Evolutionary conservation across 2,329 filamentous ascomycete species (phyloP).

Genomic region (Domatiomyces catenatus): DNA sequence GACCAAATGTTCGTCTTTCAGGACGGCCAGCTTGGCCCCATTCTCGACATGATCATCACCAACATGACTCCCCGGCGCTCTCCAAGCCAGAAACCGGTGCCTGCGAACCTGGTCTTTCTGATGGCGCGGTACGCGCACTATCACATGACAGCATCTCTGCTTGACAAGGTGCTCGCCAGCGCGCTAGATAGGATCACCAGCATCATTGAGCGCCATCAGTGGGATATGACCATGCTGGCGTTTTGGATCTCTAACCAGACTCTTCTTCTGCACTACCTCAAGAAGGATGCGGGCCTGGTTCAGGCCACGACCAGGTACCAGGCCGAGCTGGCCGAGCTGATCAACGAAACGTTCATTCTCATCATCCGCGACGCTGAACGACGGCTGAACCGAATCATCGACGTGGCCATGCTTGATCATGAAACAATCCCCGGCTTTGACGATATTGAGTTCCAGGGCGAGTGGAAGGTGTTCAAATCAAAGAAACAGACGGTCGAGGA

Average conservation of each 20-base stretch:
- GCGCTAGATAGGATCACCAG: slow-evolving; percentile 92
- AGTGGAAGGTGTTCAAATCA: slow-evolving; percentile 93
- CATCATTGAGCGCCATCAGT: slow-evolving; percentile 87
- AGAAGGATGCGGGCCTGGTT: slow-evolving; percentile 75
- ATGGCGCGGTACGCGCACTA: slow-evolving; percentile 94
- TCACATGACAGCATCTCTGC: slow-evolving; percentile 71
- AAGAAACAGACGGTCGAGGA: slow-evolving; percentile 80
- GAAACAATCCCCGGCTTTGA: slow-evolving; percentile 97
- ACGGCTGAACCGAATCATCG: slow-evolving; percentile 87
- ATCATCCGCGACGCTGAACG: slow-evolving; percentile 93
- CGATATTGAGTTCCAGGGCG: slow-evolving; percentile 91
- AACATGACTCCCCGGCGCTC: slow-evolving; percentile 95
- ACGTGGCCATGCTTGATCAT: slow-evolving; percentile 87
- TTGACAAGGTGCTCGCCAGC: slow-evolving; percentile 63
- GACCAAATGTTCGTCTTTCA: slow-evolving; percentile 99
- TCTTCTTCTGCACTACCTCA: slow-evolving; percentile 84
- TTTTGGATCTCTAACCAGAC: slow-evolving; percentile 99
- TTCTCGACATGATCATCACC: slow-evolving; percentile 89
- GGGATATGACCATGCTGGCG: slow-evolving; percentile 98
- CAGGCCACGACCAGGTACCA: slow-evolving; percentile 78
- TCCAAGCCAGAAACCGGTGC: slow-evolving; percentile 91
- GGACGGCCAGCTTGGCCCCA: slow-evolving; percentile 76
- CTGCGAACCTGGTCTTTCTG: slow-evolving; percentile 91
- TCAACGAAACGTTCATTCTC: slow-evolving; percentile 96
- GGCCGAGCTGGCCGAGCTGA: slow-evolving; percentile 77